Conservation (phyloP, 495 filamentous ascomycete species). For the Sporormia fimetaria region DNA sequence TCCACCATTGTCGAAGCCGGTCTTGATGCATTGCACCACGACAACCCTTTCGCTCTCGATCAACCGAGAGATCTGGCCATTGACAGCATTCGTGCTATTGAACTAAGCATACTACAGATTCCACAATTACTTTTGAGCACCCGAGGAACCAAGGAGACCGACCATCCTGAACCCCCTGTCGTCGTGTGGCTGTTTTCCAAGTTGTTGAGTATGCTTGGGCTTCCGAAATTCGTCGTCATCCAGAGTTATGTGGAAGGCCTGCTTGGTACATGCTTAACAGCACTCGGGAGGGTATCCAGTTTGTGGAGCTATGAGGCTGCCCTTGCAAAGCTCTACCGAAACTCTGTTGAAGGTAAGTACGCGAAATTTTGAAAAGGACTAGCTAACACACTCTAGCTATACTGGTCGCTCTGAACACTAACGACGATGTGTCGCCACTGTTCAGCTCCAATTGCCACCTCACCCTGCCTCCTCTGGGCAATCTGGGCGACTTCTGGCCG, state of each 20-base stretch:
- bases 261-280: slow-evolving; percentile 10
- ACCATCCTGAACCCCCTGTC: slow-evolving; percentile 42
- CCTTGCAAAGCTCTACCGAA: slow-evolving; percentile 17
- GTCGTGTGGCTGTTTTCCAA: slow-evolving; percentile 70
- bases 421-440: not conserved
- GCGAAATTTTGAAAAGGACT: not conserved
- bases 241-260: slow-evolving; percentile 27
- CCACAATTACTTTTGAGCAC: slow-evolving; percentile 57
- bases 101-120: slow-evolving; percentile 58
- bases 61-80: slow-evolving; percentile 46
- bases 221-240: slow-evolving; percentile 13
- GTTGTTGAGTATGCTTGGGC: slow-evolving; percentile 46
- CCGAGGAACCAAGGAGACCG: slow-evolving; percentile 38
- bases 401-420: slow-evolving; percentile 3
- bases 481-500: slow-evolving; percentile 27
- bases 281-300: slow-evolving; percentile 8
- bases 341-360: slow-evolving; percentile 29
- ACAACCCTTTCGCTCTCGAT: slow-evolving; percentile 50
- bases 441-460: slow-evolving; percentile 1
- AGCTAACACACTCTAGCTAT: slow-evolving; percentile 13
- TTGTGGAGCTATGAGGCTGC: slow-evolving; percentile 20
- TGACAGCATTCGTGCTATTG: slow-evolving; percentile 62
- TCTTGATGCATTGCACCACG: slow-evolving; percentile 49
- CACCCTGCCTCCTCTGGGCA: slow-evolving; percentile 25
- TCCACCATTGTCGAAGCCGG: slow-evolving; percentile 73